Evolutionary conservation across 768 basidiomycete species (phyloP), one percentile per base, ranked within the genome.

Genomic region (Lactarius psammicola): DNA sequence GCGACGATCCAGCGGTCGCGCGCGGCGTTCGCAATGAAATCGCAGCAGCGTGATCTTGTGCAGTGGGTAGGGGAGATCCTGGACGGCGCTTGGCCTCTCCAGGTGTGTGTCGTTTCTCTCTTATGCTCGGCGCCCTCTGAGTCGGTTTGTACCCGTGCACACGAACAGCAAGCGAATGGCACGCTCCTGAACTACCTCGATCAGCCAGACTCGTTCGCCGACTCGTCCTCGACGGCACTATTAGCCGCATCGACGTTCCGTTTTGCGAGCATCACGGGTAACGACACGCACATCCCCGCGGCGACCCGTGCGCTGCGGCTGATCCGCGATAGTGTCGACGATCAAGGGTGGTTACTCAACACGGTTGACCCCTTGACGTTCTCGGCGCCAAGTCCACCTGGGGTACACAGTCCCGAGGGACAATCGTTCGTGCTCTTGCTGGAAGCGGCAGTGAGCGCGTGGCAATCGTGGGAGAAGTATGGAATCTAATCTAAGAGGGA

Each of bases 191-290:
- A 88, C 71, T 81, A 82, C 69, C 78, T 85, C 40, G 80, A 84
- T 69, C 72, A 83, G 56, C 67, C 77, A 4, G 73, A 67, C n/a
- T 81, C 83, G 0, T 87, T 87, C 74, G 72, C 74, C 3, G 87
- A 89, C 70, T 75, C 82, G 3, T 74, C 86, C 4, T 78, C 80
- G 20, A 87, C 86, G 4, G 85, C 86, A 0, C 76, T 87, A 2
- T 73, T 88, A 51, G 85, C 84, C 4, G 78, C 85, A 1, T 76
- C 80, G 9, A 84, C 85, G 6, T 87, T 84, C 72, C 82, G 86
- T 28, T 78, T 83, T 73, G 83, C 84, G 8, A 70, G 71, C 6
- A 74, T 84, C 61, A 79, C 79, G 2, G 72, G 78, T 28, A 73
- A 79, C 67, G 68, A 71, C n/a, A 72, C 74, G 7, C 73, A 78